Conservation (phyloP, 2,329 filamentous ascomycete species). For the Epichloe gansuensis region DNA sequence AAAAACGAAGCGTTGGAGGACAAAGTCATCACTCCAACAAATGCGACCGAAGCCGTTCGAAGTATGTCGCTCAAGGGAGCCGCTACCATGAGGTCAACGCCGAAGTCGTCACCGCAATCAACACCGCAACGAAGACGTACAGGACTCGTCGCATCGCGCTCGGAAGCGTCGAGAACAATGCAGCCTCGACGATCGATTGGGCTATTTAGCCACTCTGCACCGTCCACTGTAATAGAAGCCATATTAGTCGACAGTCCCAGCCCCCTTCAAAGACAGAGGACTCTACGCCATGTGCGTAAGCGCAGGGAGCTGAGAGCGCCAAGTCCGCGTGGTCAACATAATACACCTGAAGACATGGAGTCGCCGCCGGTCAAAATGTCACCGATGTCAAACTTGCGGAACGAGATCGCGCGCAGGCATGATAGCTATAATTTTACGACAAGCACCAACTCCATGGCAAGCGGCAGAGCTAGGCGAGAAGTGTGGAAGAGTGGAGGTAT, state of each 20-base stretch:
- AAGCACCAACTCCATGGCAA: conserved; percentile 38
- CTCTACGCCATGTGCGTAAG: conserved; percentile 50
- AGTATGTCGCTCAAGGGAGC: conserved; percentile 34
- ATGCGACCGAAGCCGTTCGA: conserved; percentile 37
- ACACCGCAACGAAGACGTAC: conserved; percentile 9
- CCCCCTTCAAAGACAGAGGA: conserved; percentile 34
- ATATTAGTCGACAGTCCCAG: conserved; percentile 38
- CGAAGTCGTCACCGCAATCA: conserved; percentile 22
- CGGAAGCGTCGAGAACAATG: conserved; percentile 27
- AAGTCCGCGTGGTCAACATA: conserved; percentile 8
- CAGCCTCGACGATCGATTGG: conserved; percentile 39
- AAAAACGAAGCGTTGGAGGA: conserved; percentile 31
- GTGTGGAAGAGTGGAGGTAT: conserved; percentile 48
- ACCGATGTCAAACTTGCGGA: conserved; percentile 16
- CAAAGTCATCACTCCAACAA: conserved; percentile 34
- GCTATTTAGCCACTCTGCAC: conserved; percentile 41
- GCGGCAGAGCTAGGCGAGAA: conserved; percentile 43
- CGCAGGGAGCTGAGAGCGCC: conserved; percentile 38
- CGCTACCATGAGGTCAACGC: conserved; percentile 23
- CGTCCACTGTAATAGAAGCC: conserved; percentile 46
- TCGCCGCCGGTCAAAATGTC: conserved; percentile 14
- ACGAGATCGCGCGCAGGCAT: conserved; percentile 18
- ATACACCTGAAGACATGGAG: conserved; percentile 6
- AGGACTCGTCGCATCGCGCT: conserved; percentile 22
- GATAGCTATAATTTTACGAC: conserved; percentile 38